Conservation (phyloP, 495 filamentous ascomycete genomes). For the Glonium stellatum region DNA sequence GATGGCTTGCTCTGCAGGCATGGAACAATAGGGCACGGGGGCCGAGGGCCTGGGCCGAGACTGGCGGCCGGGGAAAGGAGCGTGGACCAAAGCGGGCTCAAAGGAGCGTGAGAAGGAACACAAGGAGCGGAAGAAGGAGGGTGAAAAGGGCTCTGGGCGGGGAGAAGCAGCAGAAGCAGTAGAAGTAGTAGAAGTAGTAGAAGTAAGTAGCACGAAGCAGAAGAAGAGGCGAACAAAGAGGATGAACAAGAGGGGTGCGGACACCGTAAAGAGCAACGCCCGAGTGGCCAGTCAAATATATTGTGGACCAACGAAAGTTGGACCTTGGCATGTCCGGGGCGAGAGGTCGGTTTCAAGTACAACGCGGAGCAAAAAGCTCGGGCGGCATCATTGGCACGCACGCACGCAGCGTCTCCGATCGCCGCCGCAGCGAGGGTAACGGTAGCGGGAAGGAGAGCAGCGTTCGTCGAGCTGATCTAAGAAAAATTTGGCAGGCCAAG, state of each 20-base stretch:
- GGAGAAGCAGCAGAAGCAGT: neutral
- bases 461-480: neutral
- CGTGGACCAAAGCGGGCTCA: neutral
- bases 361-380: neutral
- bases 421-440: neutral
- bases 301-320: conserved; percentile 19
- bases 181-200: neutral
- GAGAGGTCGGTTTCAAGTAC: conserved; percentile 18
- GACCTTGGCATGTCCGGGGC: conserved; percentile 3
- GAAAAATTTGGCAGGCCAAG: neutral
- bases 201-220: too few species aligned
- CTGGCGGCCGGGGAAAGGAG: conserved; percentile 7
- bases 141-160: conserved; percentile 7
- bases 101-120: too few species aligned
- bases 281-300: conserved; percentile 19
- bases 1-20: conserved; percentile 16
- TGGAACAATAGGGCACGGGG: conserved; percentile 22
- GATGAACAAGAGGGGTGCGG: conserved; percentile 3
- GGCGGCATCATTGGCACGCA: neutral
- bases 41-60: conserved; percentile 16
- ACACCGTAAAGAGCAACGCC: conserved; percentile 11
- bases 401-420: neutral
- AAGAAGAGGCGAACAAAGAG: neutral
- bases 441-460: neutral
- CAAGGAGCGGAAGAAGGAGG: neutral